These are phyloP conservation scores for Russula abietina DNA, from an alignment of 768 basidiomycete species.

Conservation along the genomic window DNA sequence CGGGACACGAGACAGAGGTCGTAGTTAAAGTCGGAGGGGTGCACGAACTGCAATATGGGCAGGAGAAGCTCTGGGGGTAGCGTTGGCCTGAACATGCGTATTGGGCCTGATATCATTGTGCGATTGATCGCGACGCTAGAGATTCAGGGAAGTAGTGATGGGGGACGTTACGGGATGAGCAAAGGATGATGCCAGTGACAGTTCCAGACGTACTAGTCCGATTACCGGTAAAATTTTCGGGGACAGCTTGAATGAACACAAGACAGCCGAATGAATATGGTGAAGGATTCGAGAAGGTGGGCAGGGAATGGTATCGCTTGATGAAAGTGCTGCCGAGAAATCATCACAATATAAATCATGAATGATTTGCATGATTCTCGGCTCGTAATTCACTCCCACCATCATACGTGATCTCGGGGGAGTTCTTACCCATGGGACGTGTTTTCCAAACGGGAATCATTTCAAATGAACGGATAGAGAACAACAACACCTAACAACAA, in stretches of 20 bases:
- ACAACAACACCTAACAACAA: neutral
- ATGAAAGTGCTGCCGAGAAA: no score
- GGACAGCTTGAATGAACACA: no score
- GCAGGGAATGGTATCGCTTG: neutral
- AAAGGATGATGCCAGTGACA: neutral
- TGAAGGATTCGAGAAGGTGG: neutral
- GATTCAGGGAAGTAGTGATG: neutral
- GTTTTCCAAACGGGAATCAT: neutral
- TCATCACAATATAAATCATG: neutral
- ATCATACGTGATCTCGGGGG: neutral
- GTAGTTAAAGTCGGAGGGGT: slow-evolving; percentile 11
- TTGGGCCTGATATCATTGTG: neutral
- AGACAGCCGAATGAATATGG: neutral
- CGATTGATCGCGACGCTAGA: neutral
- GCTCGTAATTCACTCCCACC: neutral
- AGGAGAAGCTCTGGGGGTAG: slow-evolving; percentile 16
- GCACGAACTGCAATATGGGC: slow-evolving; percentile 11
- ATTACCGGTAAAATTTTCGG: neutral
- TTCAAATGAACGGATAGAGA: neutral
- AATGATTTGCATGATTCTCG: neutral
- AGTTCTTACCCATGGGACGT: neutral
- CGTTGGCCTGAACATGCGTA: neutral
- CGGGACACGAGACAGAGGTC: slow-evolving; percentile 9
- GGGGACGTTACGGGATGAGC: no score
- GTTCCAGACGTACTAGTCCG: neutral